Percentiles rank a stretch among this genome's conserved stretches.
phyloP scores from a whole-genome alignment of 2,329 filamentous ascomycete species.

The Monosporascus ibericus region DNA sequence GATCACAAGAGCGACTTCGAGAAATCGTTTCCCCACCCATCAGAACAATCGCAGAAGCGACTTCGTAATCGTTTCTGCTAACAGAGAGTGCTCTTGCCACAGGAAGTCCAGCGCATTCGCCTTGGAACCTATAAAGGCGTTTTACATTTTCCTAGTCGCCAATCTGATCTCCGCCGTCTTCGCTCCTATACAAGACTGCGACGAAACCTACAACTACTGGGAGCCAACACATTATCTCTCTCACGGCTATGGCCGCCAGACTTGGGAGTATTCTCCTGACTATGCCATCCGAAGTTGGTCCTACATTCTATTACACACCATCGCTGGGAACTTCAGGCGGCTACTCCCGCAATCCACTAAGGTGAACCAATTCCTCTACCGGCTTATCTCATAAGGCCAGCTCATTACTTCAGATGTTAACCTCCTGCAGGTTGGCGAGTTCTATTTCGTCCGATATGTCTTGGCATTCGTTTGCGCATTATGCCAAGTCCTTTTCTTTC shows the following conservation, averaged over 20 bases:
- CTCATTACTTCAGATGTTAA: not conserved
- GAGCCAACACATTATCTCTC: constrained; percentile 92
- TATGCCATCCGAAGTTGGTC: constrained; percentile 95
- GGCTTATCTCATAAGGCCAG: not conserved
- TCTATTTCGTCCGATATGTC: constrained; percentile 76
- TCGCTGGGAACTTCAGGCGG: constrained; percentile 60
- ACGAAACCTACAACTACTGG: constrained; percentile 99
- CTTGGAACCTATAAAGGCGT: constrained; percentile 67
- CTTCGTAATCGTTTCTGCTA: constrained; percentile 1
- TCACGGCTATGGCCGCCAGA: constrained; percentile 90
- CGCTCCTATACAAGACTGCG: constrained; percentile 93
- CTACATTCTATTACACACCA: constrained; percentile 75
- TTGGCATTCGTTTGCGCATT: constrained; percentile 73
- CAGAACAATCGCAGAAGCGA: not conserved
- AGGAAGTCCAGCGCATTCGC: constrained; percentile 51
- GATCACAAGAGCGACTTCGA: not conserved
- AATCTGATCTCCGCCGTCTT: constrained; percentile 72
- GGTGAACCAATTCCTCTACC: constrained; percentile 26
- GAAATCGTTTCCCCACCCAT: not conserved
- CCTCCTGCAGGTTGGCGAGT: constrained; percentile 54
- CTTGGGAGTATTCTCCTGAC: constrained; percentile 96
- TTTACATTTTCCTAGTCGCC: constrained; percentile 71
- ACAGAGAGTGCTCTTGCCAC: constrained; percentile 2
- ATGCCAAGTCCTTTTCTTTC: constrained; percentile 77
- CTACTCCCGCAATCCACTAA: constrained; percentile 58